Base-by-base conservation (phyloP, 305 asterid species). In the Ilex paraguariensis region DNA sequence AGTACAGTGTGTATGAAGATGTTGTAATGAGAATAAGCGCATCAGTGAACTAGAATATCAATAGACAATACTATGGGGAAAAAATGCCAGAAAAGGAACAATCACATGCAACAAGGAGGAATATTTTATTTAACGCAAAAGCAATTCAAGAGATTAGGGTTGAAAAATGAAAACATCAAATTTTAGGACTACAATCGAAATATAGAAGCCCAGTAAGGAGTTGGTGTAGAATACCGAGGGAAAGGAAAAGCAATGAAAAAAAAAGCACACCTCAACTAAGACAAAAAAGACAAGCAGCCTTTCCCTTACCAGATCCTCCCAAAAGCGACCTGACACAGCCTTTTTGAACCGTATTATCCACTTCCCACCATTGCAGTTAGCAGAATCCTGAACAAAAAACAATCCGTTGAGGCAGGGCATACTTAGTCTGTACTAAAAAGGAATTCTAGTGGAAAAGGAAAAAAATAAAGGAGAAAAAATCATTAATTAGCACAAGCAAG, bases 321-420 rank as follows among this genome's bases (percentile, higher is more conserved):
- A 91, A 55, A 88, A 91, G 59, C 92, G 98, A 63, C 98, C 96
- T 3, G 98, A 80, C 57, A 91, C 87, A 56, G 81, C 78, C 76
- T 91, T 91, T 74, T 88, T 91, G 57, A 91, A 89, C 65, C 98
- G 85, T 77, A 91, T 83, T 52, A 88, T 91, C 98, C 98, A 91
- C 71, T 91, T 91, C 57, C 98, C 98, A 53, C 98, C 98, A 71
- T 79, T 82, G 85, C 91, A 84, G 70, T 91, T 91, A 42, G 95
- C 98, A 78, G 90, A 78, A 76, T 91, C 98, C 98, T 91, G 81
- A 64, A 6, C 21, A 17, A 69, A 50, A 30, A 31, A 70, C 4
- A 55, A 33, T 21, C 68, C 6, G 42, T 36, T 36, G 42, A 36
- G 42, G 42, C 9, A 36, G 6, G 28, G 28, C 28, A 36, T 36